Evolutionary conservation across 495 filamentous ascomycete species (phyloP).

Genomic region (Penicillium odoratum): DNA sequence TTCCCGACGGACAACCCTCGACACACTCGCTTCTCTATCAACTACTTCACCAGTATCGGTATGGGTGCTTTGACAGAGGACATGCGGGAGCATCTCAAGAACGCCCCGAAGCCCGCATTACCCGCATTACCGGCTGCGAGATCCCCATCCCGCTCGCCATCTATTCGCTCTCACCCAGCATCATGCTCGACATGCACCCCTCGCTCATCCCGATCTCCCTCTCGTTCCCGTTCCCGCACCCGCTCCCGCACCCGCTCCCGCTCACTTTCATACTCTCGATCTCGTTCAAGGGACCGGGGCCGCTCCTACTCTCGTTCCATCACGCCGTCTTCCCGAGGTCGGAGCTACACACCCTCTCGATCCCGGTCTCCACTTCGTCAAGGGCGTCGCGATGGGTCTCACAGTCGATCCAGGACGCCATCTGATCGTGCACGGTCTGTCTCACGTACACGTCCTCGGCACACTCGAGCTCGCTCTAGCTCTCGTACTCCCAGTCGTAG

Average conservation of each 20-base stretch:
- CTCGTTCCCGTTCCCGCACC: conserved; percentile 39
- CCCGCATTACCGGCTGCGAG: conserved; percentile 61
- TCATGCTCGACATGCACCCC: conserved; percentile 44
- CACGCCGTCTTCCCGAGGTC: conserved; percentile 40
- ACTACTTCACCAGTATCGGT: conserved; percentile 97
- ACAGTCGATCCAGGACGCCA: conserved; percentile 2
- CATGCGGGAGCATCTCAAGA: conserved; percentile 88
- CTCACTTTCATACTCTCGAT: conserved; percentile 42
- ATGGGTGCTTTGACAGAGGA: conserved; percentile 93
- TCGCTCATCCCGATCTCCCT: conserved; percentile 41
- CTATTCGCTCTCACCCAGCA: conserved; percentile 51
- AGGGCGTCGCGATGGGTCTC: neutral
- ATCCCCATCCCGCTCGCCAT: conserved; percentile 58
- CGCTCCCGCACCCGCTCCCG: conserved; percentile 37
- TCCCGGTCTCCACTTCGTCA: conserved; percentile 4
- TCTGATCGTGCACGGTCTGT: conserved; percentile 23
- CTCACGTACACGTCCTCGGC: conserved; percentile 33
- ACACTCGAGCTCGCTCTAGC: conserved; percentile 28
- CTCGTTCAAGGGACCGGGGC: conserved; percentile 41
- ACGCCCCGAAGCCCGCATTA: conserved; percentile 72
- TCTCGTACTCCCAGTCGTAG: conserved; percentile 34
- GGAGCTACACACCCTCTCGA: conserved; percentile 27
- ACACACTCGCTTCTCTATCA: conserved; percentile 95
- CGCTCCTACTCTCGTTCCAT: conserved; percentile 43
- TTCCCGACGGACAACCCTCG: conserved; percentile 86